Evolutionary conservation across 2,329 filamentous ascomycete genomes (phyloP).

Genomic region (Penicillium sp.): DNA sequence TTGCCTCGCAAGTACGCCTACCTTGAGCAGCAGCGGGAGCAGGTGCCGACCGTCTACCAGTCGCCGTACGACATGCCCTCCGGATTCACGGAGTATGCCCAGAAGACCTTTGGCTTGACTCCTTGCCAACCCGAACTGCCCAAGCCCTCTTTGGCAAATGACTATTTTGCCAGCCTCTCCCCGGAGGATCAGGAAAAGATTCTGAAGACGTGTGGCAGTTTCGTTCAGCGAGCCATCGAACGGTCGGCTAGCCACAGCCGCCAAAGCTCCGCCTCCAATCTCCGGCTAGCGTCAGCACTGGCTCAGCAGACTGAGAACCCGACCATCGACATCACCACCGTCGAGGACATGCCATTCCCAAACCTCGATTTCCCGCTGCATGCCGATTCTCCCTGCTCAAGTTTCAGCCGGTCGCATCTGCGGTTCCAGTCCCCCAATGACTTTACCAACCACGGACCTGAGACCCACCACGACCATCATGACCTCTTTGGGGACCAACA

Average conservation of each 20-base stretch:
- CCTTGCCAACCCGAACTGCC: too few relatives aligned
- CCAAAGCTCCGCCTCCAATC: constrained; percentile 31
- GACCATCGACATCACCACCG: constrained; percentile 37
- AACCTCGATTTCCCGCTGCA: constrained; percentile 34
- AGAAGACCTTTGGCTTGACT: too few relatives aligned
- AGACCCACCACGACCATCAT: constrained; percentile 35
- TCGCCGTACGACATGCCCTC: too few relatives aligned
- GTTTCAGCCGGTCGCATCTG: constrained; percentile 36
- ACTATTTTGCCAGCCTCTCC: too few relatives aligned
- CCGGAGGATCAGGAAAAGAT: too few relatives aligned
- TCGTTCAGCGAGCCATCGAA: constrained; percentile 34
- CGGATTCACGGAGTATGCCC: too few relatives aligned
- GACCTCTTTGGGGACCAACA: constrained; percentile 40
- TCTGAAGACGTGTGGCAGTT: too few relatives aligned
- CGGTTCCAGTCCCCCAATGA: constrained; percentile 38
- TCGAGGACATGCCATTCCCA: constrained; percentile 31
- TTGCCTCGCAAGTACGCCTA: too few relatives aligned
- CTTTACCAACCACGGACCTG: constrained; percentile 31
- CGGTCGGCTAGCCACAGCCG: constrained; percentile 32
- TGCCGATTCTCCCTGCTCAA: constrained; percentile 37
- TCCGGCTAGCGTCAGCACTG: constrained; percentile 32
- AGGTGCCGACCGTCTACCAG: too few relatives aligned
- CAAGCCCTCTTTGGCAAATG: too few relatives aligned
- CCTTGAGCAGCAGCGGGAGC: too few relatives aligned
- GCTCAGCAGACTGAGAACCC: constrained; percentile 35